phyloP scores from a whole-genome alignment of 305 asterid species.

The Plantago rigida region DNA sequence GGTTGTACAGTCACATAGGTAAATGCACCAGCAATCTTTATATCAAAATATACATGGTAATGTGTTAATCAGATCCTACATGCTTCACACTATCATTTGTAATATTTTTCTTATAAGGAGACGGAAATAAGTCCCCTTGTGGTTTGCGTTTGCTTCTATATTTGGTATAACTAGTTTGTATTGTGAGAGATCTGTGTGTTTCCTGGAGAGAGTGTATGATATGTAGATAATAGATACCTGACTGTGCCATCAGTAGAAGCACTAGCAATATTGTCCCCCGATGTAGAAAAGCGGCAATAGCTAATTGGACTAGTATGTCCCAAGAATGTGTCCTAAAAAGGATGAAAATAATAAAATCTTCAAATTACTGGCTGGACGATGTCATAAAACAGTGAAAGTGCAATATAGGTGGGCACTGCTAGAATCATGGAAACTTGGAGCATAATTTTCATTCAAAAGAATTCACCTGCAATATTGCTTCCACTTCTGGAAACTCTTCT shows the following conservation, averaged over 20 bases:
- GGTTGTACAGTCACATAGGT: too few species aligned
- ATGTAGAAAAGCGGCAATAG: slow-evolving; percentile 82
- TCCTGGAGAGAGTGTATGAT: too few species aligned
- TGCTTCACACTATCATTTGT: too few species aligned
- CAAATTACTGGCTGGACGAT: neutral
- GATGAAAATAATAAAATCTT: slow-evolving; percentile 19
- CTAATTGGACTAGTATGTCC: slow-evolving; percentile 97
- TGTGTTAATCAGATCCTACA: too few species aligned
- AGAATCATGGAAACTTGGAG: slow-evolving; percentile 4
- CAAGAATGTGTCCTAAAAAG: slow-evolving; percentile 73
- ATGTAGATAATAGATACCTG: slow-evolving; percentile 41
- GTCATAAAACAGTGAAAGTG: neutral
- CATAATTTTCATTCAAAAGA: slow-evolving; percentile 13
- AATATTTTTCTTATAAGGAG: too few species aligned
- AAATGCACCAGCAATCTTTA: too few species aligned
- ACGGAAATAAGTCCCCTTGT: too few species aligned
- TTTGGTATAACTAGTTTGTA: too few species aligned
- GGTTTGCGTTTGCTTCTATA: too few species aligned
- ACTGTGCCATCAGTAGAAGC: slow-evolving; percentile 97
- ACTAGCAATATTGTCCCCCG: slow-evolving; percentile 95
- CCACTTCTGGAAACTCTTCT: slow-evolving; percentile 76
- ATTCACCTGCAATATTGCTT: slow-evolving; percentile 65
- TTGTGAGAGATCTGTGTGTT: too few species aligned
- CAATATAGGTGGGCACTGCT: slow-evolving; percentile 13
- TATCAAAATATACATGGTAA: too few species aligned